Base-by-base conservation (phyloP, 768 basidiomycete genomes). In the Boletus sp. region DNA sequence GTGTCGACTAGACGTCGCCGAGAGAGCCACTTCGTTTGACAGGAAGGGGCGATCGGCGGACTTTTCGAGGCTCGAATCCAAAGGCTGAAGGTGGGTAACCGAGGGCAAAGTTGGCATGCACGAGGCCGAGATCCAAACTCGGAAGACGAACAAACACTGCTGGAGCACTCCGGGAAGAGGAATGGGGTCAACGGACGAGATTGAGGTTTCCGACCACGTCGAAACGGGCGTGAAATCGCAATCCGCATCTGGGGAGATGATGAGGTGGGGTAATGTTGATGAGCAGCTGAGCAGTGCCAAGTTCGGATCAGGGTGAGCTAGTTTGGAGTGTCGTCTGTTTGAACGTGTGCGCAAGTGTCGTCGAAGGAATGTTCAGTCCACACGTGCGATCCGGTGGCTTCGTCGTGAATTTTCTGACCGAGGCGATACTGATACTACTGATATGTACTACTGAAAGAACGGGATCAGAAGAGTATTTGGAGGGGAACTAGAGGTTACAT, bases 331-430 rank as follows among this genome's bases (percentile, higher is more conserved):
- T 42, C 36, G 53, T 55, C 39, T 44, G 53, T 50, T 63, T 62
- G 61, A 56, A 50, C 18, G 41, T 11, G 28, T 58, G 50, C 7
- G 47, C 35, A 48, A 35, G 33, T 44, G 41, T 62, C 45, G 52
- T 51, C 41, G 30, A 63, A 45, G 56, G 52, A 54, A n/a, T 14
- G 24, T 52, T n/a, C 53, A 54, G n/a, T 45, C 61, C 62, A 46
- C 52, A 14, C 45, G 37, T 41, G 18, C 56, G 48, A 5, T 48
- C 49, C 36, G 33, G 35, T 49, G 41, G 46, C 32, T 37, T 33
- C 11, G 58, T 60, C 39, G 52, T 47, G 12, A 41, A 47, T 29
- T 64, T 64, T 64, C 52, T 45, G 29, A 47, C 33, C 14, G 45
- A 64, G 49, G 64, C 42, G n/a, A 54, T 59, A 48, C 54, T 5